Percentiles rank a stretch among this genome's conserved stretches.
These are phyloP conservation scores for Fusarium subtropicale DNA, from an alignment of 2,329 filamentous ascomycete species.

Conservation along the genomic window DNA sequence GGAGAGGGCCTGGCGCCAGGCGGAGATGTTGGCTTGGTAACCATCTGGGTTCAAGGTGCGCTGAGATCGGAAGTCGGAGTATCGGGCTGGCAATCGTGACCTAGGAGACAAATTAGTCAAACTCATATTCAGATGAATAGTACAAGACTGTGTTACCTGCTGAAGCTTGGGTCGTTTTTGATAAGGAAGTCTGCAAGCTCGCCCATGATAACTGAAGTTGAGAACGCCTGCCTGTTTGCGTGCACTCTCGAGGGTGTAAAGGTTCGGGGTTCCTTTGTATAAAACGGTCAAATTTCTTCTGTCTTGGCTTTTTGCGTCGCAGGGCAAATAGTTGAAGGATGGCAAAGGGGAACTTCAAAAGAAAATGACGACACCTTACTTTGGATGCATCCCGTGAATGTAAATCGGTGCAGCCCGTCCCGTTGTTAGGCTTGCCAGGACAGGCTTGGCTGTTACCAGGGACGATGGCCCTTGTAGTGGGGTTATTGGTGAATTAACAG, in stretches of 20 bases:
- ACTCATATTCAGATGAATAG: neutral
- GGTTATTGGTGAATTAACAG: neutral
- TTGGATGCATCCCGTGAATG: constrained; percentile 14
- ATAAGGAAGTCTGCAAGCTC: constrained; percentile 76
- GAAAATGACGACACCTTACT: constrained; percentile 33
- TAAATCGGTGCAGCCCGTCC: constrained; percentile 3
- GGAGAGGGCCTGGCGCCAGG: constrained; percentile 87
- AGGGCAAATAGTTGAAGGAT: neutral
- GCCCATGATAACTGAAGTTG: constrained; percentile 61
- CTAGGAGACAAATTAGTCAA: constrained; percentile 55
- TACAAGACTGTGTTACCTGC: constrained; percentile 56
- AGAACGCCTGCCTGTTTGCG: neutral
- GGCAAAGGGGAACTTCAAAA: constrained; percentile 6
- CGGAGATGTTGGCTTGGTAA: constrained; percentile 81
- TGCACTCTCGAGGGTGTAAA: neutral
- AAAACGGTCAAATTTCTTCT: neutral
- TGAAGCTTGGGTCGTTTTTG: constrained; percentile 70
- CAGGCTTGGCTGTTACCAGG: constrained; percentile 16
- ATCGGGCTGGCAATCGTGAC: constrained; percentile 84
- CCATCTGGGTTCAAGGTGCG: constrained; percentile 84
- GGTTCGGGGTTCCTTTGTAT: neutral
- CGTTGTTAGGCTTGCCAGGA: neutral
- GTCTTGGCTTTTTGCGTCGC: neutral
- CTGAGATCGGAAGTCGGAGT: constrained; percentile 85
- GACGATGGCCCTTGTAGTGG: constrained; percentile 14